Base-by-base conservation (phyloP, 495 filamentous ascomycete genomes). In the Daldinia decipiens region DNA sequence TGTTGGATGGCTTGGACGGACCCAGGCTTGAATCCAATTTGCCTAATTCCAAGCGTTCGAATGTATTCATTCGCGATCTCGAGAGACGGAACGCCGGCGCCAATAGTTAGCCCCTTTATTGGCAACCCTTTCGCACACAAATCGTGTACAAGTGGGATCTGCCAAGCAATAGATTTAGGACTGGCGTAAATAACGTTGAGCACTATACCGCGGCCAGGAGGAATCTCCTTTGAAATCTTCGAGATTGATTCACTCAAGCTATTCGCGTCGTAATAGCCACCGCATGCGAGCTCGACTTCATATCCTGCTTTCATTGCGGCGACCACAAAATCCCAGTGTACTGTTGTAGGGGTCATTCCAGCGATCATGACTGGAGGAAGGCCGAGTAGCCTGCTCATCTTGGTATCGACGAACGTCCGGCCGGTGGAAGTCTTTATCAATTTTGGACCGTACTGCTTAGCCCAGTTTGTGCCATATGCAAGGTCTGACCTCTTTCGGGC, bases 251-350 rank as follows among this genome's bases (percentile, higher is more conserved):
- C 90, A 1, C 90, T 92, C 86, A 96, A 89, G 26, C 83, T 88
- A 71, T 85, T 89, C 50, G 87, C 91, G 69, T 91, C 91, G 78
- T 92, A 94, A 78, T 96, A 96, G 57, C 93, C 93, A 75, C 93
- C 93, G 75, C 92, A 82, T 65, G 87, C 93, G 54, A 98, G 84
- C 82, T 98, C 94, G 67, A 96, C 91, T 75, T 97, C 91, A 74
- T 97, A 98, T 12, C 95, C 94, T 57, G 94, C 93, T 65, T 94
- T 96, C 91, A 97, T 97, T 0, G 92, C 94, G 1, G 94, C 92
- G n/a, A 93, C 92, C 39, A 97, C 92, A 73, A 98, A 97, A 75
- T 97, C 93, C 93, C 93, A 97, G 29, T 94, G 88, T 1, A 97
- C 94, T 15, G 94, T 98, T 69, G 90, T 91, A 15, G 94, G 95